A percentile compares a stretch with the other conserved stretches of the same genome.
phyloP scores from a whole-genome alignment of 495 filamentous ascomycete species.

The Lasiosphaeria ovina region DNA sequence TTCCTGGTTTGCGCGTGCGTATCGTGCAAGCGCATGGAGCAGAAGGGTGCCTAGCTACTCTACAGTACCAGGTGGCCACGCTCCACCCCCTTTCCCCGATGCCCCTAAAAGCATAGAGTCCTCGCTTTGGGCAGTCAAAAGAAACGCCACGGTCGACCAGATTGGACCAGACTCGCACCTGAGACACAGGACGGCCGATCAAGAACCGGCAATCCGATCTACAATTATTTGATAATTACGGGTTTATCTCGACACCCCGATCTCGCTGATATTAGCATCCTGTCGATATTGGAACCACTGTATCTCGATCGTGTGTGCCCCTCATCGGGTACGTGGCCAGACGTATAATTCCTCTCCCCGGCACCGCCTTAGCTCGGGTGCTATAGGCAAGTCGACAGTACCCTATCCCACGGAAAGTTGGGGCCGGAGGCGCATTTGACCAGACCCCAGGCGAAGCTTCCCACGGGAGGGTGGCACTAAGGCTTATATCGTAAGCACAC shows the following conservation, averaged over 20 bases:
- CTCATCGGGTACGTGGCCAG: slow-evolving; percentile 3
- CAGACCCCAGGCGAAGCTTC: neutral
- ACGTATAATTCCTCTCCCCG: no score
- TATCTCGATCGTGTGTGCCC: neutral
- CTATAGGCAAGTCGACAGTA: slow-evolving; percentile 3
- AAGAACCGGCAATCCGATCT: neutral
- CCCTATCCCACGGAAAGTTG: slow-evolving; percentile 18
- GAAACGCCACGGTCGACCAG: neutral
- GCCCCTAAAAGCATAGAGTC: neutral
- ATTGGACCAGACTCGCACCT: neutral
- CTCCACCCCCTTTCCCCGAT: neutral
- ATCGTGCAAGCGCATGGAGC: slow-evolving; percentile 12
- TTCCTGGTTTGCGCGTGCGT: neutral
- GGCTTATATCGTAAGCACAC: no score
- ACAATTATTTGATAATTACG: neutral
- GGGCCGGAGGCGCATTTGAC: slow-evolving; percentile 2
- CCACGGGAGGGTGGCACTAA: no score
- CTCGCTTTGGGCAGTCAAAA: neutral
- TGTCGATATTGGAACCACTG: neutral
- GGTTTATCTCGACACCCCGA: neutral
- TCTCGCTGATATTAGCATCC: neutral
- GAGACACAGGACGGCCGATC: slow-evolving; percentile 5
- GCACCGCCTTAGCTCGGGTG: neutral
- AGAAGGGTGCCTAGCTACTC: neutral
- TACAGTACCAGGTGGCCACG: neutral